Base-by-base conservation (phyloP, 2,329 filamentous ascomycete species). In the Leptographium radiaticola region DNA sequence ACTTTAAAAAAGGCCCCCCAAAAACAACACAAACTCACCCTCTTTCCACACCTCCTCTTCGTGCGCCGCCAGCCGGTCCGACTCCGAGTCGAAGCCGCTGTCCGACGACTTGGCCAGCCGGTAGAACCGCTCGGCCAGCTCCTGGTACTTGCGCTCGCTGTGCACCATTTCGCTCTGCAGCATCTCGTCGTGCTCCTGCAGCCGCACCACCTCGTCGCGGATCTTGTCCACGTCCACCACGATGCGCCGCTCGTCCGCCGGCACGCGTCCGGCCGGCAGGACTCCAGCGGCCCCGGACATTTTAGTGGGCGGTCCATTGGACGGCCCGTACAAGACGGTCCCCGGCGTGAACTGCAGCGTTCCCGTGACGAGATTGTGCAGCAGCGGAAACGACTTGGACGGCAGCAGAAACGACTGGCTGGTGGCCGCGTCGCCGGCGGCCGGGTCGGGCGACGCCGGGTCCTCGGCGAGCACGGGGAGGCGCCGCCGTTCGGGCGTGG, bases 201-300 rank as follows among this genome's bases (percentile, higher is more conserved):
- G 56, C 12, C 57, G 56, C 15, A 55, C 51, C 6, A 65, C 63
- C 62, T 70, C 53, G 44, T 68, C 51, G 58, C 65, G 52, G 62
- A 66, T 51, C 59, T 67, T 54, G 56, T 69, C 53, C 61, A 69
- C 55, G 64, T 68, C 57, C 62, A 70, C 58, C 54, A 61, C 59
- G 16, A 61, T 61, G 49, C 60, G 55, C 47, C 55, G 55, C 45
- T 61, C 60, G 52, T 62, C 59, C 1, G 57, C 54, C 0, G 60
- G 58, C 4, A 59, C 3, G 1, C 36, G 53, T 1, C 54, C 59
- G 0, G 58, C 38, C 20, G 57, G 58, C 43, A 59, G 53, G 48
- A 51, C 13, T 40, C 52, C 53, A 56, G 56, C 0, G 46, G 42
- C 3, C 51, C 49, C n/a, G n/a, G n/a, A n/a, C n/a, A n/a, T n/a